Percentiles rank a stretch among this genome's conserved stretches.
Evolutionary conservation across 306 rosid genomes (phyloP).

Genomic region (Malus sylvestris): DNA sequence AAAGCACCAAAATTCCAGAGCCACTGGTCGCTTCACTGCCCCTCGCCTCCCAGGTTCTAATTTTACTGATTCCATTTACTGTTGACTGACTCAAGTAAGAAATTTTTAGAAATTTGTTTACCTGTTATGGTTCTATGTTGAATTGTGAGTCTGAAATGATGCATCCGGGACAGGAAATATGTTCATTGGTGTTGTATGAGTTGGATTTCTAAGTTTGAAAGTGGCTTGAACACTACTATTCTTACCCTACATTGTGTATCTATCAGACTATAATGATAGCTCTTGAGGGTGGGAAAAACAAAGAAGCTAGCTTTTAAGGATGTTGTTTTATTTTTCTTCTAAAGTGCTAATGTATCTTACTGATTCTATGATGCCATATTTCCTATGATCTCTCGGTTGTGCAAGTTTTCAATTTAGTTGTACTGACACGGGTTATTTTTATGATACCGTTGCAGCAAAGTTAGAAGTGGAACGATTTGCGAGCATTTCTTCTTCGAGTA

Average conservation of each 20-base stretch:
- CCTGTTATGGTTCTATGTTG: background rate
- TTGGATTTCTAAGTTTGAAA: background rate
- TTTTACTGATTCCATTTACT: background rate
- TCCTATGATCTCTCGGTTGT: background rate
- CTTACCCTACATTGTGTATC: background rate
- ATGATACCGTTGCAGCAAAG: constrained; percentile 42
- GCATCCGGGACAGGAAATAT: background rate
- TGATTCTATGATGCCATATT: background rate
- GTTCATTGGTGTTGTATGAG: background rate
- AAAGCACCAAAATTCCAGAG: background rate
- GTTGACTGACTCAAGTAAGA: background rate
- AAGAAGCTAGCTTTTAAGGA: background rate
- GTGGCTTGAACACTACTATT: background rate
- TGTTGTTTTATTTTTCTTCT: background rate
- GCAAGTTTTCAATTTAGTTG: background rate
- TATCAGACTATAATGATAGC: background rate
- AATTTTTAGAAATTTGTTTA: background rate
- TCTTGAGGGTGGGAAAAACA: background rate
- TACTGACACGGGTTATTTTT: background rate
- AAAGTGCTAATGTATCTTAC: background rate
- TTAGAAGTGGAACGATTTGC: constrained; percentile 44
- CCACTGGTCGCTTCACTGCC: background rate
- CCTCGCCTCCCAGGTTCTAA: background rate
- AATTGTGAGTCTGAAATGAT: background rate
- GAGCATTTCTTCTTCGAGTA: constrained; percentile 62